Evolutionary conservation across 176 grass and related monocot genomes (phyloP).

Genomic region (Saccharum spontaneum): DNA sequence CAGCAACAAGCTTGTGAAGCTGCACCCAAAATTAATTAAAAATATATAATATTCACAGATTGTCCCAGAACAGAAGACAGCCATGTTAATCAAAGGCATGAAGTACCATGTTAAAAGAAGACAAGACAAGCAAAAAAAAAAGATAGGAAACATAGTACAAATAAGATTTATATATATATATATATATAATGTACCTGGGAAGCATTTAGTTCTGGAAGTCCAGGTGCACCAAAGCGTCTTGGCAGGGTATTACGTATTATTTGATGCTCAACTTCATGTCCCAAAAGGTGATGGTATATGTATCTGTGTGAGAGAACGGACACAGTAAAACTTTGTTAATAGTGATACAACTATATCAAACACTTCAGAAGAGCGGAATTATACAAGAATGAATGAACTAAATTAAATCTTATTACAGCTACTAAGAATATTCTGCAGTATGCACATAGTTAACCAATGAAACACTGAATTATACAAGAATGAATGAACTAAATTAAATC

Average conservation of each 20-base stretch:
- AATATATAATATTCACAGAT: not conserved
- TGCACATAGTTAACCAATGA: not conserved
- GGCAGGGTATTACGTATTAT: constrained; percentile 87
- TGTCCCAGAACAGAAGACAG: not conserved
- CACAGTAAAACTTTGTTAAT: constrained; percentile 11
- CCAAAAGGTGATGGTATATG: constrained; percentile 98
- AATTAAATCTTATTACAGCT: not conserved
- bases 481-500: constrained; percentile 7
- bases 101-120: not conserved
- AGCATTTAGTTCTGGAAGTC: constrained; percentile 98
- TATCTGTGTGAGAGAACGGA: constrained; percentile 49
- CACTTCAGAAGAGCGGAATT: not conserved
- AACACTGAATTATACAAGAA: not conserved
- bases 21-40: constrained; percentile 1
- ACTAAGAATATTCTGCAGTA: not conserved
- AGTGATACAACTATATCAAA: not conserved
- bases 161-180: not conserved
- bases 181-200: constrained; percentile 66
- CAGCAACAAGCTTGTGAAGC: not conserved
- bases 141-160: not conserved
- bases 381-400: constrained; percentile 6
- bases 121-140: not conserved
- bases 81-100: not conserved
- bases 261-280: constrained; percentile 98
- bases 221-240: constrained; percentile 92